phyloP scores from a whole-genome alignment of 306 rosid genomes.

The Coriaria nepalensis region DNA sequence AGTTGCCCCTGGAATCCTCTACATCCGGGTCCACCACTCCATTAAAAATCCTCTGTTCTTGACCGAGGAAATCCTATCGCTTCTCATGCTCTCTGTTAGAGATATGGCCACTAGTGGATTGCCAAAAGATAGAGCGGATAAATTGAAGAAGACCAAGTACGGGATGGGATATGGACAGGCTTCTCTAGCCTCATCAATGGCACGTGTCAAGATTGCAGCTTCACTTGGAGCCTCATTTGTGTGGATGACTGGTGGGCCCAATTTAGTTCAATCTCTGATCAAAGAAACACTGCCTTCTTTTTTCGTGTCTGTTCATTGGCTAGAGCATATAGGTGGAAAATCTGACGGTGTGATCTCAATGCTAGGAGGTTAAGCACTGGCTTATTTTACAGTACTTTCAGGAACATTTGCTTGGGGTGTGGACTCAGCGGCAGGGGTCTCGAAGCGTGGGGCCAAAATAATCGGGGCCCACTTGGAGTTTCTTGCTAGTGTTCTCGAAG shows the following conservation, averaged over 20 bases:
- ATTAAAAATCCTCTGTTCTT: conserved; percentile 58
- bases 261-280: conserved; percentile 50
- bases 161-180: conserved; percentile 57
- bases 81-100: conserved; percentile 56
- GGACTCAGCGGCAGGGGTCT: conserved; percentile 28
- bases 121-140: conserved; percentile 33
- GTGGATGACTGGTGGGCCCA: conserved; percentile 78
- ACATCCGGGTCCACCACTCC: conserved; percentile 56
- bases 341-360: conserved; percentile 45
- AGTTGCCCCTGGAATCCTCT: conserved; percentile 87
- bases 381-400: conserved; percentile 54
- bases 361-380: conserved; percentile 73
- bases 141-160: conserved; percentile 22
- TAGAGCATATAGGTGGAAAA: conserved; percentile 40
- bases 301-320: conserved; percentile 45
- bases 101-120: conserved; percentile 53
- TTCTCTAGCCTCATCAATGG: conserved; percentile 60
- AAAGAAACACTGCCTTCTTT: conserved; percentile 72
- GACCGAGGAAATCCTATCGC: conserved; percentile 61
- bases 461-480: conserved; percentile 57
- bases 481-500: conserved; percentile 50
- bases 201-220: conserved; percentile 68
- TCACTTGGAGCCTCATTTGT: conserved; percentile 70
- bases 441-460: conserved; percentile 41
- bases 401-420: conserved; percentile 77